These are phyloP conservation scores for Penicillium glabrum DNA, from an alignment of 2,329 filamentous ascomycete genomes.

Conservation along the genomic window DNA sequence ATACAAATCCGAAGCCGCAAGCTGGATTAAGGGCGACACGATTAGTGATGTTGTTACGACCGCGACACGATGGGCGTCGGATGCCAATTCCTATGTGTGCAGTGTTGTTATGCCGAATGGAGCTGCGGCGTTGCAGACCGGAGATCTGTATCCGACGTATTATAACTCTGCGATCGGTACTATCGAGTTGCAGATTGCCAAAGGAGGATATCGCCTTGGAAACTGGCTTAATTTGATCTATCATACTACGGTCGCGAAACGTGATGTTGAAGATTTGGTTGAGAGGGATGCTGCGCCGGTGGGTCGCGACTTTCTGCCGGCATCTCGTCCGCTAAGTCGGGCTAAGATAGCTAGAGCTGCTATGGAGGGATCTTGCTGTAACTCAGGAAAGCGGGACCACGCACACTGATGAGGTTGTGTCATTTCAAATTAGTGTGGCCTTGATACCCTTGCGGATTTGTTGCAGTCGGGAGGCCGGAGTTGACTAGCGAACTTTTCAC, in stretches of 20 bases:
- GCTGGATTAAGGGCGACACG: conserved; percentile 60
- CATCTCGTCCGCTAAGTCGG: conserved; percentile 14
- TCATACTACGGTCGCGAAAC: conserved; percentile 12
- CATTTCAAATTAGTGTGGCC: too few species aligned
- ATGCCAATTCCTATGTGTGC: conserved; percentile 67
- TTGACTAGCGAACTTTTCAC: too few species aligned
- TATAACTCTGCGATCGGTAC: conserved; percentile 51
- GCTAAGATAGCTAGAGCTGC: conserved; percentile 20
- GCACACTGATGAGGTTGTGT: background rate
- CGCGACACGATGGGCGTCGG: conserved; percentile 63
- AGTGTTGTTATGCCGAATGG: conserved; percentile 65
- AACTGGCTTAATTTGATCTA: conserved; percentile 43
- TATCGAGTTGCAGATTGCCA: conserved; percentile 65
- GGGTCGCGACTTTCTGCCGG: conserved; percentile 5
- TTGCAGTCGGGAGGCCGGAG: background rate
- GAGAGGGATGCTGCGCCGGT: background rate
- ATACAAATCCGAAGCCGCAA: conserved; percentile 50
- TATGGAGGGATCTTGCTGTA: conserved; percentile 21
- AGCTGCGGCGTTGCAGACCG: conserved; percentile 54
- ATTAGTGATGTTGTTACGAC: conserved; percentile 56
- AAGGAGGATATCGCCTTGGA: conserved; percentile 67
- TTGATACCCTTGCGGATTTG: background rate
- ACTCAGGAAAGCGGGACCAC: conserved; percentile 10
- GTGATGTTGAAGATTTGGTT: background rate
- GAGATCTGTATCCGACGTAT: conserved; percentile 63